A percentile compares a stretch with the other conserved stretches of the same genome.
phyloP scores from a whole-genome alignment of 1,284 basidiomycete species.

The Cryptococcus amylolentus region DNA sequence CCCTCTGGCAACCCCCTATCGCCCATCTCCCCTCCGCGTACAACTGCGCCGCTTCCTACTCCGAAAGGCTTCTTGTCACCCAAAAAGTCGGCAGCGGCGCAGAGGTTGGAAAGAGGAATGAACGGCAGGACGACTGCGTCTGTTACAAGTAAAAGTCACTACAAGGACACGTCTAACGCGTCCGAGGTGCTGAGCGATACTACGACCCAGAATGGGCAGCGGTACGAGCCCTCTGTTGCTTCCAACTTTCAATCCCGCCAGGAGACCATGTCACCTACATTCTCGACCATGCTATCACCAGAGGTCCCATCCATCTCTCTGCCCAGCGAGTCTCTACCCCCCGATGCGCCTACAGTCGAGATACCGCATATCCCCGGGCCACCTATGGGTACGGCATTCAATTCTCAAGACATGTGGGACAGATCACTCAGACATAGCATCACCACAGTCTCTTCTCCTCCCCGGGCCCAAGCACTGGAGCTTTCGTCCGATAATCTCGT shows the following conservation, averaged over 20 bases:
- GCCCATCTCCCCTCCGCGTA: conserved; percentile 27
- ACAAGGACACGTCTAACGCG: background rate
- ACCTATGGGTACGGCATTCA: background rate
- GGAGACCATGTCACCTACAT: background rate
- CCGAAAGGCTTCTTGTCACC: conserved; percentile 40
- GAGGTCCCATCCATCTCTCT: background rate
- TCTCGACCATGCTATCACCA: background rate
- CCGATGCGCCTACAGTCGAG: background rate
- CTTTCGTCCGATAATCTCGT: conserved; percentile 28
- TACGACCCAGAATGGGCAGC: background rate
- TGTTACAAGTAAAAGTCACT: background rate
- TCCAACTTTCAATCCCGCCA: background rate
- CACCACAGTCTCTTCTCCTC: conserved; percentile 22
- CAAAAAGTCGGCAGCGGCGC: conserved; percentile 40
- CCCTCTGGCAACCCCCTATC: conserved; percentile 3
- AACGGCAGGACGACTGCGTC: conserved; percentile 5
- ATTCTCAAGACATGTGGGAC: conserved; percentile 4
- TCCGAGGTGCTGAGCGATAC: background rate
- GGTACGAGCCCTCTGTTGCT: background rate
- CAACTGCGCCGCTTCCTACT: conserved; percentile 32
- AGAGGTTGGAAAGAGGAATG: conserved; percentile 30
- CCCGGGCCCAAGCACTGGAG: conserved; percentile 10
- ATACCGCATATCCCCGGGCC: background rate
- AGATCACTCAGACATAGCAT: conserved; percentile 17
- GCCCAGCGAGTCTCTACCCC: background rate